Evolutionary conservation across 345 rosid species (phyloP), one percentile per base, ranked within the genome.

Genomic region (Acer yangbiense): DNA sequence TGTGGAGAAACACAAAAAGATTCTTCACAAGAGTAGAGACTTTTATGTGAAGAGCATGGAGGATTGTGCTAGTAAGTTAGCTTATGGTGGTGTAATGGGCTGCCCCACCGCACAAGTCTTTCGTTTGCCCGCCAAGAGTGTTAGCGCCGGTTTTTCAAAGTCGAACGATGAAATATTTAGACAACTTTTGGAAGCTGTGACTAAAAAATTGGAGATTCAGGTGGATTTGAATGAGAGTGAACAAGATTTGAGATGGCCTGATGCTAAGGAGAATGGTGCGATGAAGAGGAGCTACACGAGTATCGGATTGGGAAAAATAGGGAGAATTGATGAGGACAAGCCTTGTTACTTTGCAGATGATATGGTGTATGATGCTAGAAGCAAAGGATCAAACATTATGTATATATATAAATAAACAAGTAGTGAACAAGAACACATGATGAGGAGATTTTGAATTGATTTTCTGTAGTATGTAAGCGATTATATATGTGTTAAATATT

Each of bases 291-390:
- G 89, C 67, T 83, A 84, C 21, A 72, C 67, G 1, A 86, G 88
- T 65, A 88, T 84, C 17, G 89, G 88, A 72, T 4, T 89, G 1
- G 92, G 92, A 71, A 82, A 72, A 77, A 85, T 89, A 16, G 88
- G 90, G 61, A 81, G 81, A 68, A 86, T 87, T 73, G 85, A 89
- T 18, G 90, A 87, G 74, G 84, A 84, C 50, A 77, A 55, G 72
- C 76, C 90, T 77, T 86, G 88, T 76, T 65, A 76, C 14, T 87
- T 86, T 25, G 85, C 79, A 82, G 89, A 83, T 52, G 85, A 74
- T 46, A 18, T 18, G 16, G 3, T 68, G 43, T 7, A 43, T 43
- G 68, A 27, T 54, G 63, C 69, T 18, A 72, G 89, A 72, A 83
- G 83, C 75, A 85, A 7, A 43, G 11, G 46, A 43, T 43, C 46